Evolutionary conservation across 116 monocot species (phyloP), one percentile per base, ranked within the genome.

Genomic region (Dioscorea cayenensis): DNA sequence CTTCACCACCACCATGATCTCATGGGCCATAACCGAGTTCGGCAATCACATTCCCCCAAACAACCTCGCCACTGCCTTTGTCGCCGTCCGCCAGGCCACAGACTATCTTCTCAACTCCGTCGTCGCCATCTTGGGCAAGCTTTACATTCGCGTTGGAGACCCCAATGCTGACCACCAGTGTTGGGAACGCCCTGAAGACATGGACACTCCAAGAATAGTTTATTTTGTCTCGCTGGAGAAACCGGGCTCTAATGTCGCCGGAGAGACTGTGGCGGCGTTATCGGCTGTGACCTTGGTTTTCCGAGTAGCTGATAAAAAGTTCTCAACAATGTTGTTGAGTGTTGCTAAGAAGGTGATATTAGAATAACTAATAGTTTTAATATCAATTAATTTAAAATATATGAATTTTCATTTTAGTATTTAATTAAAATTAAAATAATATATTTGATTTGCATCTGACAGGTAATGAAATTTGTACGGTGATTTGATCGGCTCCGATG

Each of bases 1-100:
- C 32, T 95, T 83, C 89, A 87, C 92, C 36, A 80, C 85, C 50
- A 95, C 92, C 25, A 89, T 95, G 95, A 82, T 95, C 0, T 72
- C 92, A 2, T 91, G 89, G 95, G 74, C 87, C 59, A 73, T 85
- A 2, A 38, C 92, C 17, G 95, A 95, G 75, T 85, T 75, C 61
- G 95, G 91, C 14, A 80, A 73, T 20, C 76, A 77, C 21, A 78
- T 94, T 84, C 60, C 65, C 0, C 2, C 16, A 1, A 75, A 88
- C 28, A 75, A 88, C 28, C 52, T 82, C 8, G 21, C 19, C 4
- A 37, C 75, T n/a, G 88, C 94, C 14, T 52, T 78, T 19, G 65
- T 48, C 11, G 94, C 94, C n/a, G 38, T 88, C 38, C 81, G 88
- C n/a, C 90, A 88, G 94, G 81, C 70, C 22, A 61, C 94, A 11